Percentiles rank a stretch among this genome's conserved stretches.
Evolutionary conservation across 257 asterid genomes (phyloP).

Genomic region (Eustoma russellianum): DNA sequence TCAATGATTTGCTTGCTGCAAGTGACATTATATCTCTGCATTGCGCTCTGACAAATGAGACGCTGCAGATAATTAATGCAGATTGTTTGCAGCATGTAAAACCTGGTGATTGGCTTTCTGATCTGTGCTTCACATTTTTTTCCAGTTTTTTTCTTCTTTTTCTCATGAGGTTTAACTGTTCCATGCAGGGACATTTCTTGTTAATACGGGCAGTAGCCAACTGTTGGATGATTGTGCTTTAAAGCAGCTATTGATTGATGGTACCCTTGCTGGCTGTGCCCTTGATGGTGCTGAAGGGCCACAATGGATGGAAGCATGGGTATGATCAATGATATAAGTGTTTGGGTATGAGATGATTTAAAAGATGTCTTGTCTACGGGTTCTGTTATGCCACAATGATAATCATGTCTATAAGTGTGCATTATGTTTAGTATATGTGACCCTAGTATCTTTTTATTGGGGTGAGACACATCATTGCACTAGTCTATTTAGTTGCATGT

Average conservation of each 20-base stretch:
- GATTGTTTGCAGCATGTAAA: conserved; percentile 91
- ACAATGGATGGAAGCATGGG: conserved; percentile 99
- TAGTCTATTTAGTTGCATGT: no score
- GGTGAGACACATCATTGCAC: neutral
- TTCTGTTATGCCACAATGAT: conserved; percentile 2
- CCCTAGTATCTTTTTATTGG: neutral
- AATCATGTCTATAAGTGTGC: conserved; percentile 2
- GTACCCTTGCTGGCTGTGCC: conserved; percentile 95
- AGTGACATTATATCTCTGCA: conserved; percentile 92
- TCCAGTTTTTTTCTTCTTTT: no score
- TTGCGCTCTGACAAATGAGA: conserved; percentile 82
- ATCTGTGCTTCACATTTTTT: neutral
- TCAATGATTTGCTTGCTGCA: conserved; percentile 95
- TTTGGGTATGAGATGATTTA: conserved; percentile 51
- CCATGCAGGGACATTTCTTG: conserved; percentile 85
- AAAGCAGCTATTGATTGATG: conserved; percentile 95
- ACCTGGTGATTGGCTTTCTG: conserved; percentile 46
- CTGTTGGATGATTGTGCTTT: conserved; percentile 98
- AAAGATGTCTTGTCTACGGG: conserved; percentile 10
- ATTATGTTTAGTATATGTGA: conserved; percentile 2
- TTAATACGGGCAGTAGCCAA: conserved; percentile 97
- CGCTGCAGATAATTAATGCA: conserved; percentile 77
- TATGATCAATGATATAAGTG: conserved; percentile 51
- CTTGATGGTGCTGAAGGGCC: conserved; percentile 99
- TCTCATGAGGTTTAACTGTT: conserved; percentile 24